A percentile compares a stretch with the other conserved stretches of the same genome.
Conservation (phyloP, 2,329 filamentous ascomycete species). For the Penicillium sp. region DNA sequence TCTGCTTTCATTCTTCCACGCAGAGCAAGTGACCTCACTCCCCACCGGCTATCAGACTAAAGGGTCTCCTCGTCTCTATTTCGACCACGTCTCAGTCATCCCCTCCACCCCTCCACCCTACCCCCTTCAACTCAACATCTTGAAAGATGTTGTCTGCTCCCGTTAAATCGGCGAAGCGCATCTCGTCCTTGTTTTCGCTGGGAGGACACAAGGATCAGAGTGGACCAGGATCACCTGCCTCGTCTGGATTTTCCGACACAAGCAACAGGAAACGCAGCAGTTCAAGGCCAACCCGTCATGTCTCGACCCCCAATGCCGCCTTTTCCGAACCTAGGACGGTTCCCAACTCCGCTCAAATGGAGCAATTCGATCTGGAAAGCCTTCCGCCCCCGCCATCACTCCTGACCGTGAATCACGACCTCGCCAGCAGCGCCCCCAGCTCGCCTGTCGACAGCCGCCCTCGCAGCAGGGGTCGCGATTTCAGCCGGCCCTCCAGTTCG, state of each 20-base stretch:
- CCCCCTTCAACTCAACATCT: slow-evolving; percentile 3
- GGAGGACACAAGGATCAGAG: slow-evolving; percentile 37
- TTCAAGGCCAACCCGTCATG: slow-evolving; percentile 35
- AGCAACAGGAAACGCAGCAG: slow-evolving; percentile 28
- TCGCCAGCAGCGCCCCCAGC: slow-evolving; percentile 33
- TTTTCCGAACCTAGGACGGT: slow-evolving; percentile 28
- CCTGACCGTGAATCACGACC: slow-evolving; percentile 36
- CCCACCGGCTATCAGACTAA: slow-evolving; percentile 3
- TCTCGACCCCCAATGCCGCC: slow-evolving; percentile 32
- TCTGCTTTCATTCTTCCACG: slow-evolving; percentile 16
- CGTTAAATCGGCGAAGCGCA: slow-evolving; percentile 44
- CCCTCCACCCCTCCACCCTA: slow-evolving; percentile 1
- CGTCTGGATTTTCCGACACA: slow-evolving; percentile 18
- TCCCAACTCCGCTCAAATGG: slow-evolving; percentile 24
- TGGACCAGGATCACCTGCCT: slow-evolving; percentile 28
- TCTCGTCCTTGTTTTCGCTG: slow-evolving; percentile 47
- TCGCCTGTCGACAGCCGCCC: slow-evolving; percentile 34
- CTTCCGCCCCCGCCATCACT: slow-evolving; percentile 42
- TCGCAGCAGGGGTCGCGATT: slow-evolving; percentile 38
- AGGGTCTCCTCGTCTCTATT: slow-evolving; percentile 18
- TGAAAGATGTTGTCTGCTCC: slow-evolving; percentile 41
- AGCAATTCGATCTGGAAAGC: slow-evolving; percentile 30
- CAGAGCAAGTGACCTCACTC: slow-evolving; percentile 10
- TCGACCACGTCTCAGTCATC: slow-evolving; percentile 3
- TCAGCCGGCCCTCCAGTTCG: slow-evolving; percentile 35